Evolutionary conservation across 2,329 filamentous ascomycete species (phyloP).

Genomic region (Bertia moriformis): DNA sequence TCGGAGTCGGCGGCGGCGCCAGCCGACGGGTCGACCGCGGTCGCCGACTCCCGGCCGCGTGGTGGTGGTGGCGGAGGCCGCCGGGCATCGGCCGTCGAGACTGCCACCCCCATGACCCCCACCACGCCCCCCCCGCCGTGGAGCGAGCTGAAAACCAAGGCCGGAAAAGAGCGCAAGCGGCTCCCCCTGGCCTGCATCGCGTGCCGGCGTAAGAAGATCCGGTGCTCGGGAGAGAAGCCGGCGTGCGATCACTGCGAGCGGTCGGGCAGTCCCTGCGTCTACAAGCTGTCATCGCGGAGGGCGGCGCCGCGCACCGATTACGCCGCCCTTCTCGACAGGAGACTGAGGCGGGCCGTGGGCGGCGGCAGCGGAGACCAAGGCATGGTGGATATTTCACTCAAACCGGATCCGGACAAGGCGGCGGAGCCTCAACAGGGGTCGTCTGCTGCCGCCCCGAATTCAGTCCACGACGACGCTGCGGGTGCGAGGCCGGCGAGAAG

Average conservation of each 20-base stretch:
- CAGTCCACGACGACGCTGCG: no score
- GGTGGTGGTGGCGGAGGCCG: slow-evolving; percentile 29
- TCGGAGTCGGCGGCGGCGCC: neutral
- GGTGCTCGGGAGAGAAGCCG: slow-evolving; percentile 93
- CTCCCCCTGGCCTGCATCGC: slow-evolving; percentile 92
- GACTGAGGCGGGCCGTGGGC: slow-evolving; percentile 77
- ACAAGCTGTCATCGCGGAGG: slow-evolving; percentile 90
- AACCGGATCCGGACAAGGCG: slow-evolving; percentile 68
- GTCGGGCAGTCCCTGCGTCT: slow-evolving; percentile 86
- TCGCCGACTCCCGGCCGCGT: neutral
- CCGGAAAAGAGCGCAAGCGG: slow-evolving; percentile 87
- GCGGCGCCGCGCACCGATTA: slow-evolving; percentile 91
- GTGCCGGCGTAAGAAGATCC: slow-evolving; percentile 91
- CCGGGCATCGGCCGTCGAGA: no score
- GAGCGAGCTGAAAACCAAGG: slow-evolving; percentile 78
- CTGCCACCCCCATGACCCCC: no score
- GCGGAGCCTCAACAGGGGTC: slow-evolving; percentile 57
- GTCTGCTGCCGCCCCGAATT: neutral
- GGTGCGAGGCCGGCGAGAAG: neutral
- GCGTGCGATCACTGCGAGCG: slow-evolving; percentile 91
- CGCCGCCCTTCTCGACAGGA: slow-evolving; percentile 97
- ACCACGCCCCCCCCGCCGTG: slow-evolving; percentile 46
- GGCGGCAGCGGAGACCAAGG: slow-evolving; percentile 64
- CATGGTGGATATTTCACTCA: slow-evolving; percentile 53
- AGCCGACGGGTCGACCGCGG: neutral